A percentile compares a stretch with the other conserved stretches of the same genome.
These are phyloP conservation scores for Aspergillus sp. DNA, from an alignment of 2,329 filamentous ascomycete species.

Conservation along the genomic window DNA sequence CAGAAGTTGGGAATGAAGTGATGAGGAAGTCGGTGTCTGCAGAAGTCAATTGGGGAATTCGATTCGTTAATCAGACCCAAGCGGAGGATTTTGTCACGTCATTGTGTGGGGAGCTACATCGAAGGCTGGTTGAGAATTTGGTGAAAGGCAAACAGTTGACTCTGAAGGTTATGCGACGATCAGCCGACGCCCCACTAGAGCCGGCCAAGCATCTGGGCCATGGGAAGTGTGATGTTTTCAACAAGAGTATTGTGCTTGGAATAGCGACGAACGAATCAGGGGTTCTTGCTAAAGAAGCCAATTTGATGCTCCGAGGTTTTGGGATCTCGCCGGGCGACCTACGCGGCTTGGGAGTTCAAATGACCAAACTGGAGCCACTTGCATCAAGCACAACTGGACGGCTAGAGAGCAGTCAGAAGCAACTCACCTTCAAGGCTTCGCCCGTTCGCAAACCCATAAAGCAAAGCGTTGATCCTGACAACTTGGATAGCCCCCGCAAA, in stretches of 20 bases:
- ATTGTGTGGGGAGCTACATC: conserved; percentile 80
- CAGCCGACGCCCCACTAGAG: conserved; percentile 82
- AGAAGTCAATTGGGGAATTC: conserved; percentile 97
- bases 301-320: conserved; percentile 79
- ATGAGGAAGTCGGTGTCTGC: conserved; percentile 92
- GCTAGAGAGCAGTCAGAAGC: conserved; percentile 73
- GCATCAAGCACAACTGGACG: conserved; percentile 56
- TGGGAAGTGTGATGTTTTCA: conserved; percentile 91
- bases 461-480: conserved; percentile 48
- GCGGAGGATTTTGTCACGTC: conserved; percentile 88
- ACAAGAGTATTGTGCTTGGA: conserved; percentile 80
- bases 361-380: conserved; percentile 85
- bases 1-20: conserved; percentile 82
- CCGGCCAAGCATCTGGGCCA: conserved; percentile 92
- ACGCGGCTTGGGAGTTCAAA: conserved; percentile 86
- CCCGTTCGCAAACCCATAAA: conserved; percentile 27
- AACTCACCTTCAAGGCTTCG: conserved; percentile 66
- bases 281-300: conserved; percentile 73
- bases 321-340: conserved; percentile 87
- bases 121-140: conserved; percentile 74
- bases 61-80: conserved; percentile 88
- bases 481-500: conserved; percentile 45
- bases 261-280: conserved; percentile 76
- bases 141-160: conserved; percentile 88
- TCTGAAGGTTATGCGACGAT: conserved; percentile 90